Conservation (phyloP, 345 rosid genomes). For the thale cress (Arabidopsis thaliana) region TAIR10.1 NC_003070.9:1514001-1514500, state of each 20-base stretch:
- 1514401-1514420: slow-evolving; percentile 87
- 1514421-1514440: slow-evolving; percentile 97
- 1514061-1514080: slow-evolving; percentile 97
- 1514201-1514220: slow-evolving; percentile 89
- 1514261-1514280: slow-evolving; percentile 38
- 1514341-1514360: slow-evolving; percentile 67
- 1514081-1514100: slow-evolving; percentile 95
- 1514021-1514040: slow-evolving; percentile 77
- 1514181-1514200: slow-evolving; percentile 95
- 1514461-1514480: slow-evolving; percentile 77
- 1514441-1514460: slow-evolving; percentile 80
- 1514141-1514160: slow-evolving; percentile 84
- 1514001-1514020: slow-evolving; percentile 90
- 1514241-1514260: slow-evolving; percentile 86
- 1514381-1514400: slow-evolving; percentile 89
- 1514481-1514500: slow-evolving; percentile 94
- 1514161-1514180: slow-evolving; percentile 89
- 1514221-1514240: slow-evolving; percentile 92
- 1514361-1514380: slow-evolving; percentile 74
- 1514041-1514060: slow-evolving; percentile 92
- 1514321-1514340: background rate
- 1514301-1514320: background rate
- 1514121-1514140: slow-evolving; percentile 98
- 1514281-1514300: background rate
- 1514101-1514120: slow-evolving; percentile 89